Evolutionary conservation across 2,329 filamentous ascomycete species (phyloP).

Genomic region (Penicillium brevicompactum): DNA sequence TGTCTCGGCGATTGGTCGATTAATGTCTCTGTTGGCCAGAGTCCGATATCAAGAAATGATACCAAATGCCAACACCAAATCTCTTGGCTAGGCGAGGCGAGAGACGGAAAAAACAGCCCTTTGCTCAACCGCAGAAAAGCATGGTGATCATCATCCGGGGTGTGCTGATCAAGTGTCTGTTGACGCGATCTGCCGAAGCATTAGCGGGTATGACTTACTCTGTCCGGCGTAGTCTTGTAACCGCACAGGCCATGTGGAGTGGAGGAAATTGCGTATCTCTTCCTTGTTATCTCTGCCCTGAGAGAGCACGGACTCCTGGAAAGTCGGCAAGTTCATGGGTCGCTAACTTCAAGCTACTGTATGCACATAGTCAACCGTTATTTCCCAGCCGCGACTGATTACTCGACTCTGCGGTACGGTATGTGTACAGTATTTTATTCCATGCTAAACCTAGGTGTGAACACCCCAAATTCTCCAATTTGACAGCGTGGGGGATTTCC

Average conservation of each 20-base stretch:
- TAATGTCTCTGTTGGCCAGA: background rate
- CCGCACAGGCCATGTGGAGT: slow-evolving; percentile 23
- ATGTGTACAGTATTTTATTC: background rate
- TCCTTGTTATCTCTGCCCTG: background rate
- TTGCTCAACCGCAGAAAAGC: background rate
- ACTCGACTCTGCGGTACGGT: too few species aligned
- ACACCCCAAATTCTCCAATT: too few species aligned
- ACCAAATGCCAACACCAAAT: background rate
- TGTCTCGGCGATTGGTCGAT: slow-evolving; percentile 3
- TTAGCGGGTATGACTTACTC: slow-evolving; percentile 26
- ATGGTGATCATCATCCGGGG: slow-evolving; percentile 15
- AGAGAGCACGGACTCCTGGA: slow-evolving; percentile 22
- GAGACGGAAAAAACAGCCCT: background rate
- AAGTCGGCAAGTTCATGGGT: slow-evolving; percentile 14
- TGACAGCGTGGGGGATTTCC: too few species aligned
- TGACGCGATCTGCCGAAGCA: slow-evolving; percentile 26
- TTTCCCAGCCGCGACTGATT: background rate
- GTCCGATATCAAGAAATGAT: background rate
- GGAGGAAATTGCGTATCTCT: slow-evolving; percentile 10
- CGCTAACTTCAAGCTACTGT: background rate
- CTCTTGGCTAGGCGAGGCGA: too few species aligned
- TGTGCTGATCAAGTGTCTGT: slow-evolving; percentile 6
- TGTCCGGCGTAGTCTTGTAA: slow-evolving; percentile 20
- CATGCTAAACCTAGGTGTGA: background rate
- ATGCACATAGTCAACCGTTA: background rate